Evolutionary conservation across 345 rosid genomes (phyloP), one percentile per base, ranked within the genome.

Genomic region (Moringa oleifera): DNA sequence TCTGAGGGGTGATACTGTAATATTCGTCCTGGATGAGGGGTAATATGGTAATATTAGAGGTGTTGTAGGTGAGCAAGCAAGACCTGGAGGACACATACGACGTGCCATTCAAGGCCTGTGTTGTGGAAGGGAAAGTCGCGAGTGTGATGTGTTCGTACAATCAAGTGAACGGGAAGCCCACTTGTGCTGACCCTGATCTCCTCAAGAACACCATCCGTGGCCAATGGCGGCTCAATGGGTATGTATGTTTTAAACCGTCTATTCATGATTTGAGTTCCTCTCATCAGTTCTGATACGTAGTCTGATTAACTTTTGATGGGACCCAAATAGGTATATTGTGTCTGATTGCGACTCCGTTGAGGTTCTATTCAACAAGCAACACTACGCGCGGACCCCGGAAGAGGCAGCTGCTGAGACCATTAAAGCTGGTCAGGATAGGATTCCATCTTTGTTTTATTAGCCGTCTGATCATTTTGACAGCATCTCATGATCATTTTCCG

Each of bases 61-160:
- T 33, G 37, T 5, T 68, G 62, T 31, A 92, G 98, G 98, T 94
- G 2, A 90, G 90, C 66, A 83, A 79, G 81, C 99, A 90, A 73
- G 99, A 94, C 59, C 69, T 94, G 72, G 96, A 73, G 53, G 99
- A 94, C 72, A 94, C 99, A 2, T 94, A 82, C 55, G 46, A 86
- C 45, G 96, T 88, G 55, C 97, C 99, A 41, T 94, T 94, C 75
- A 88, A 77, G 74, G 75, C 85, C 0, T 94, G 99, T 57, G 99
- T 94, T 24, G 68, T 71, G 71, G 95, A 90, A 50, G 99, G 99
- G 24, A 82, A 73, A 10, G 99, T 90, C 7, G 96, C 97, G 0
- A 90, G 99, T 73, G 96, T 94, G 0, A 94, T 94, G 99, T 94
- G 99, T 68, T 94, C 99, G 22, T 94, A 94, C 72, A 90, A 94